phyloP scores from a whole-genome alignment of 768 basidiomycete genomes.

The Inosperma sp. region DNA sequence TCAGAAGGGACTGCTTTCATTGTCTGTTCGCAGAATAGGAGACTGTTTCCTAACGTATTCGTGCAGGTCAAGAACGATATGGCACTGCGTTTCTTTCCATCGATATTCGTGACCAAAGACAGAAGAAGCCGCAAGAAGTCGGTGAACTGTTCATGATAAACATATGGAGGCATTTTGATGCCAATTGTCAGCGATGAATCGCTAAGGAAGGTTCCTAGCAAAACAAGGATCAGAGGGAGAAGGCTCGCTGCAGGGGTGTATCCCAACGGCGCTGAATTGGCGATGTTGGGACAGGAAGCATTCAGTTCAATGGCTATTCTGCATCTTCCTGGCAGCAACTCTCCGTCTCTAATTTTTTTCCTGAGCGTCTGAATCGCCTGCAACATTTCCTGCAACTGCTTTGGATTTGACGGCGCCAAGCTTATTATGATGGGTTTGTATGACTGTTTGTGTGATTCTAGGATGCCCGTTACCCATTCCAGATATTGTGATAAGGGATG shows the following conservation, averaged over 20 bases:
- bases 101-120: constrained; percentile 27
- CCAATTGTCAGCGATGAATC: constrained; percentile 63
- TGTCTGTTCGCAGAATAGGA: constrained; percentile 60
- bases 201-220: constrained; percentile 44
- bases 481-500: constrained; percentile 65
- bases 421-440: constrained; percentile 69
- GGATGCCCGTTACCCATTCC: constrained; percentile 54
- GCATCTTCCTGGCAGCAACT: constrained; percentile 18
- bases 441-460: constrained; percentile 29
- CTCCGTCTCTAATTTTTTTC: constrained; percentile 27
- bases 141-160: constrained; percentile 55
- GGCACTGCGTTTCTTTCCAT: constrained; percentile 28
- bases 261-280: constrained; percentile 54
- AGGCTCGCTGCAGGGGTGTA: constrained; percentile 52
- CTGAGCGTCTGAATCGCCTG: constrained; percentile 57
- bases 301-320: constrained; percentile 75
- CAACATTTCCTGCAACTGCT: constrained; percentile 52
- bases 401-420: constrained; percentile 59
- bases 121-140: constrained; percentile 47
- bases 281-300: constrained; percentile 81
- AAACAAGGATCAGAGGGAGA: constrained; percentile 47
- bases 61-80: constrained; percentile 76
- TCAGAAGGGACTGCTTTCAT: not conserved
- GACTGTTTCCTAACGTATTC: constrained; percentile 70
- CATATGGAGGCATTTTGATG: constrained; percentile 76